Evolutionary conservation across 352 stramenopile species (phyloP), one percentile per base, ranked within the genome.

Genomic region (Phytophthora pseudosyringae): DNA sequence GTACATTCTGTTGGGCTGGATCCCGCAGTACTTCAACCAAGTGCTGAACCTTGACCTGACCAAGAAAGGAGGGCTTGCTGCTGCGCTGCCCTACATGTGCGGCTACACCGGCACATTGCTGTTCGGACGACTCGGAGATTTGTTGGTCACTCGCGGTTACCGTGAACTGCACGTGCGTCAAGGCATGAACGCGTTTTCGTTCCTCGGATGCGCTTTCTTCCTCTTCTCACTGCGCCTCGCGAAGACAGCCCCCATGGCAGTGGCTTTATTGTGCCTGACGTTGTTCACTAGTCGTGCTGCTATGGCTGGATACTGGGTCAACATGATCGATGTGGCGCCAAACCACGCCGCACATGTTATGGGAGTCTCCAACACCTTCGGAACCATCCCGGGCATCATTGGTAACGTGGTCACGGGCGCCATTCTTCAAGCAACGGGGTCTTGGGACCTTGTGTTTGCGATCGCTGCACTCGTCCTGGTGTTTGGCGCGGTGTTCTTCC

Each of bases 251-350:
- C 57, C 80, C 0, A 65, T 63, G 25, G 88, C 88, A 12, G 76
- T 95, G 11, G 71, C 69, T 2, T 73, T 96, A 36, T 67, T 96
- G 39, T 95, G 75, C 26, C 49, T 93, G 31, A 91, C 86, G 39
- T 73, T 96, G 12, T 94, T 95, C 64, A 81, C 88, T 18, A 83
- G 77, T 53, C 88, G 88, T 36, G 81, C 82, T 9, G 76, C 86
- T 9, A 87, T 91, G 62, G 83, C 83, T 40, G 88, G 88, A 15
- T 96, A 91, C 69, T 96, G 86, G 86, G 85, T 96, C 58, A 96
- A 96, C 66, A 96, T 96, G 88, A 93, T 96, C 54, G 88, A 96
- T 74, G 86, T 96, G 49, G 86, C 73, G 0, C 83, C 86, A 12
- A 78, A 84, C 43, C 81, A 95, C 64, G 88, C 88, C 4, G 88